These are phyloP conservation scores for Chlorella sp. DNA, from an alignment of 139 green algal genomes.

Conservation along the genomic window DNA sequence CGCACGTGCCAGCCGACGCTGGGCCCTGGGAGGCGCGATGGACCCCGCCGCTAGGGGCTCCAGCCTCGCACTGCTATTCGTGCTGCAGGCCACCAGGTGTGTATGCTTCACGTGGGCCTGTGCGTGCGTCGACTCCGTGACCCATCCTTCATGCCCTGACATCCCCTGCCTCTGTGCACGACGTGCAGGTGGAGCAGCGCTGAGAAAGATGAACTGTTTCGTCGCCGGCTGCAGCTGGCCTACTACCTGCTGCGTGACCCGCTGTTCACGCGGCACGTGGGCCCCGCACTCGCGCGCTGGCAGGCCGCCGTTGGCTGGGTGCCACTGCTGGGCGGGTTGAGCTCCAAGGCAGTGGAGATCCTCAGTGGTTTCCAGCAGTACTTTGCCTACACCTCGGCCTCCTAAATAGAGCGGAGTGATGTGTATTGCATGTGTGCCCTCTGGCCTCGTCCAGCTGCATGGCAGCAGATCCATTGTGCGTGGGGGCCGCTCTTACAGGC, in stretches of 20 bases:
- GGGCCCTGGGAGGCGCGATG: slow-evolving; percentile 10
- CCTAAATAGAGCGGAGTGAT: no score
- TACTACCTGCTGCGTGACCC: slow-evolving; percentile 63
- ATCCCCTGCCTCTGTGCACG: background rate
- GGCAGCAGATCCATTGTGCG: no score
- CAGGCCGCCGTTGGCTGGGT: slow-evolving; percentile 26
- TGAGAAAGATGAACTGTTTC: slow-evolving; percentile 42
- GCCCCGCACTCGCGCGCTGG: slow-evolving; percentile 21
- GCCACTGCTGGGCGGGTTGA: slow-evolving; percentile 50
- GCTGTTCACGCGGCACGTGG: slow-evolving; percentile 49
- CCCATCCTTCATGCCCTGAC: background rate
- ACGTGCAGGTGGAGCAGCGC: slow-evolving; percentile 34
- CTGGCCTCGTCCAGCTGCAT: no score
- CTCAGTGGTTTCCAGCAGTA: slow-evolving; percentile 64
- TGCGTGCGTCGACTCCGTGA: background rate
- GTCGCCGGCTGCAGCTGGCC: slow-evolving; percentile 41
- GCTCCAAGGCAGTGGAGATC: slow-evolving; percentile 53
- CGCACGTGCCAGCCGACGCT: background rate
- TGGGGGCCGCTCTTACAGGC: no score
- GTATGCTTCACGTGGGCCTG: background rate
- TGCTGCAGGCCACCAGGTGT: slow-evolving; percentile 20
- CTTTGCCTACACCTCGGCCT: slow-evolving; percentile 77
- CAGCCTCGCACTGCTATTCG: slow-evolving; percentile 22
- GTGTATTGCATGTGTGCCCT: no score
- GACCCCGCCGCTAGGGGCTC: slow-evolving; percentile 1